These are phyloP conservation scores for Cutaneotrichosporon sp. DNA, from an alignment of 1,284 basidiomycete species.

Conservation along the genomic window DNA sequence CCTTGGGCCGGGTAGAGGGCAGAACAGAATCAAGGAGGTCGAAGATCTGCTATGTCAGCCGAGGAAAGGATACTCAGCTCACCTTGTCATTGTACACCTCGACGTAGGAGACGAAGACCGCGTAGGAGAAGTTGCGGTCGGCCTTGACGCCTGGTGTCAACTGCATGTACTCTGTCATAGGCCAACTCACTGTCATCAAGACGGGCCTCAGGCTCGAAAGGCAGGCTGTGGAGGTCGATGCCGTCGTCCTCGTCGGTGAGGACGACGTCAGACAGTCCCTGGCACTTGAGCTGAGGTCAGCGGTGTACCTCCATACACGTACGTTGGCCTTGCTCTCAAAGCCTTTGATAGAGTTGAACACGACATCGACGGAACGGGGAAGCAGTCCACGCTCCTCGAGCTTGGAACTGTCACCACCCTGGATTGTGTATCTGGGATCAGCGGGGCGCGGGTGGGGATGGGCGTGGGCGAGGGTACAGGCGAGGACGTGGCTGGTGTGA, in stretches of 20 bases:
- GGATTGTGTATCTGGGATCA: slow-evolving; percentile 67
- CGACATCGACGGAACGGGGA: slow-evolving; percentile 84
- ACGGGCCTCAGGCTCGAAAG: slow-evolving; percentile 30
- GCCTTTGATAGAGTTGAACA: slow-evolving; percentile 90
- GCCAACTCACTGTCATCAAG: slow-evolving; percentile 43
- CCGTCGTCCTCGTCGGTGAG: slow-evolving; percentile 56
- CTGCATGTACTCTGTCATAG: too few relatives aligned
- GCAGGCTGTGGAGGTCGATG: slow-evolving; percentile 33
- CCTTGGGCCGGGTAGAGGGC: slow-evolving; percentile 26
- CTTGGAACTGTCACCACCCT: slow-evolving; percentile 72
- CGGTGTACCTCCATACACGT: slow-evolving; percentile 36
- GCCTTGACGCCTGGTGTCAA: slow-evolving; percentile 61
- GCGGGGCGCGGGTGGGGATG: too few relatives aligned
- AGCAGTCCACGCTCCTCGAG: slow-evolving; percentile 67
- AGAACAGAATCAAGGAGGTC: slow-evolving; percentile 55
- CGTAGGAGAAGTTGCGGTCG: slow-evolving; percentile 89
- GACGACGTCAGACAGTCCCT: slow-evolving; percentile 60
- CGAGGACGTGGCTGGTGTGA: too few relatives aligned
- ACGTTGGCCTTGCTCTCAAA: slow-evolving; percentile 74
- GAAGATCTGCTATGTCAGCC: slow-evolving; percentile 51
- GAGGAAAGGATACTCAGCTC: slow-evolving; percentile 13
- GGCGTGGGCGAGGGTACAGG: background rate
- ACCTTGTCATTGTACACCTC: slow-evolving; percentile 99
- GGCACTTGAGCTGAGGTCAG: slow-evolving; percentile 39
- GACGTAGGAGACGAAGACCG: slow-evolving; percentile 92